These are phyloP conservation scores for Cyclostephanos tholiformis DNA, from an alignment of 108 stramenopile genomes.

Conservation along the genomic window DNA sequence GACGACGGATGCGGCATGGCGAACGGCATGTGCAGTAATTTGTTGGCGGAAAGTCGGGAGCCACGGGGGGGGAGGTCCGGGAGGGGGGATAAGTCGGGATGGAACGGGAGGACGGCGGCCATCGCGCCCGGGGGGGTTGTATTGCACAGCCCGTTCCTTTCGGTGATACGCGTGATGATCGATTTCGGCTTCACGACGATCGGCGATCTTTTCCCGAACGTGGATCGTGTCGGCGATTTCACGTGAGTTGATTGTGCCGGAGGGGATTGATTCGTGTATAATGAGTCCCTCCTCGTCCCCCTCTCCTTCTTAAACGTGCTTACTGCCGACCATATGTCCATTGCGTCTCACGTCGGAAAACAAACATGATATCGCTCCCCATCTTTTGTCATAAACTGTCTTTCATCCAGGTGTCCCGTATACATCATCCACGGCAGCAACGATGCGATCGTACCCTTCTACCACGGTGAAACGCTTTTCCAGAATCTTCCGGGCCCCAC, in stretches of 20 bases:
- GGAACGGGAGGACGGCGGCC: no score
- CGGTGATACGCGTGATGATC: slow-evolving; percentile 77
- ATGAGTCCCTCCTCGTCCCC: not conserved
- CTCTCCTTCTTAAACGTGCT: no score
- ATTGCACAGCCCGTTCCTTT: slow-evolving; percentile 58
- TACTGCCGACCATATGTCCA: not conserved
- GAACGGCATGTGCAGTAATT: not conserved
- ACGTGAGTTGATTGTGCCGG: slow-evolving; percentile 36
- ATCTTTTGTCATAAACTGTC: not conserved
- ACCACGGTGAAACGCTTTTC: slow-evolving; percentile 70
- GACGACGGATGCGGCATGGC: slow-evolving; percentile 5
- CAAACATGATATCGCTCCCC: not conserved
- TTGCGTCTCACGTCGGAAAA: not conserved
- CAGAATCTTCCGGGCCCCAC: slow-evolving; percentile 55
- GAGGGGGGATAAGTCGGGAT: no score
- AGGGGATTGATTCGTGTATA: no score
- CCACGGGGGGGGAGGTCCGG: not conserved
- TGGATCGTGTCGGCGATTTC: slow-evolving; percentile 60
- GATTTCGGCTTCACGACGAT: slow-evolving; percentile 78
- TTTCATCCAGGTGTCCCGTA: slow-evolving; percentile 54
- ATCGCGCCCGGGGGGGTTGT: slow-evolving; percentile 56
- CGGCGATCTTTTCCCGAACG: slow-evolving; percentile 84
- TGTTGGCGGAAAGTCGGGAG: slow-evolving; percentile 10
- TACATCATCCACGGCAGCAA: slow-evolving; percentile 77
- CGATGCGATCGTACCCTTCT: slow-evolving; percentile 81